Percentiles rank a stretch among this genome's conserved stretches.
These are phyloP conservation scores for Tolypocladium inflatum DNA, from an alignment of 2,329 filamentous ascomycete species.

Conservation along the genomic window DNA sequence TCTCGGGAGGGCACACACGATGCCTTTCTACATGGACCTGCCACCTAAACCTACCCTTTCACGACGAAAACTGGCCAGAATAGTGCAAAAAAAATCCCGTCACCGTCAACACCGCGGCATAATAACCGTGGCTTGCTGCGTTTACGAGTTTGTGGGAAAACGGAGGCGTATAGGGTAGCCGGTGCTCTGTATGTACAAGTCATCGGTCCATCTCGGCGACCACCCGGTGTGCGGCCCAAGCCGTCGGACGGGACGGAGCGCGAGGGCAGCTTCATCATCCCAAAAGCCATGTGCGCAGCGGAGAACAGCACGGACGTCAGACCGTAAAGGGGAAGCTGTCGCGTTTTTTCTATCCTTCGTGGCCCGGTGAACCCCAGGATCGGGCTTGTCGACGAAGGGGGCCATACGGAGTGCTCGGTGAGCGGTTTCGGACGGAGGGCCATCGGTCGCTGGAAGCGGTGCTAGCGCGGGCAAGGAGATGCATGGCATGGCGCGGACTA, in stretches of 20 bases:
- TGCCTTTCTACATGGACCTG: too few relatives aligned
- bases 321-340: background rate
- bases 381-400: background rate
- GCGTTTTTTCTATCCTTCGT: background rate
- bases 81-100: too few relatives aligned
- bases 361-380: background rate
- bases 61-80: too few relatives aligned
- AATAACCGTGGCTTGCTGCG: background rate
- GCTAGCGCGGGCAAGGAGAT: background rate
- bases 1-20: too few relatives aligned
- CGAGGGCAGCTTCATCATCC: background rate
- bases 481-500: background rate
- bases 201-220: background rate
- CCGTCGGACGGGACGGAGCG: background rate
- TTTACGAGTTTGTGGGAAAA: background rate
- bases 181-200: background rate
- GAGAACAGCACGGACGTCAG: background rate
- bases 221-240: background rate
- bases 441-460: background rate
- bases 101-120: background rate
- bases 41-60: too few relatives aligned
- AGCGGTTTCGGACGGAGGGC: background rate
- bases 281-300: background rate
- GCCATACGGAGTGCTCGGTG: background rate
- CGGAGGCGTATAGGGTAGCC: background rate